Base-by-base conservation (phyloP, 768 basidiomycete genomes). In the Auricularia cornea region DNA sequence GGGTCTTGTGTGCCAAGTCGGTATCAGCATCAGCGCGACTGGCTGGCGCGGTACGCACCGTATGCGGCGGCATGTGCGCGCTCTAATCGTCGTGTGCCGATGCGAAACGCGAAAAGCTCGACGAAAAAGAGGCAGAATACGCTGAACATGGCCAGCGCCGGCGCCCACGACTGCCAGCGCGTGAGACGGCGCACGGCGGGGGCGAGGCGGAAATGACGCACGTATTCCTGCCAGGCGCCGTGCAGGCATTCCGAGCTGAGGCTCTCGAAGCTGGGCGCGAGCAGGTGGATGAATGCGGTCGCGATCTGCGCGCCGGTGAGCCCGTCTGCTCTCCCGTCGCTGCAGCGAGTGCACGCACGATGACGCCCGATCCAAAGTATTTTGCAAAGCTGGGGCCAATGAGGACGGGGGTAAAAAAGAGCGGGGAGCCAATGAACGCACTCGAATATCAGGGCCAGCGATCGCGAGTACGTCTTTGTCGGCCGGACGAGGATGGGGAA, bases 351-450 rank as follows among this genome's bases (percentile, higher is more conserved):
- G 40, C 14, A 77, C 87, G 68, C 63, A 90, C 90, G 68, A 92
- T 92, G 59, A 92, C 89, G 29, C 93, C 93, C 12, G 90, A 92
- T 30, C 93, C 93, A 74, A 95, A 94, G 73, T 88, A 94, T 74
- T 92, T 94, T 31, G 90, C 88, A 72, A 94, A 91, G 60, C 89
- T 90, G 44, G 44, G 18, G 20, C 20, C 16, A 23, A 6, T 48
- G 44, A 23, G 18, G 5, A 18, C 12, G 44, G 11, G 44, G 20
- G n/a, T n/a, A n/a, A n/a, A n/a, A n/a, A n/a, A n/a, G 2, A 18
- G 12, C 6, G 44, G 10, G 6, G 6, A 48, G 44, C 16, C 16
- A 48, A 23, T 18, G 4, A 18, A 74, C 88, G 32, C 62, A 91
- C 90, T 94, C 87, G 64, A 90, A 93, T 2, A 87, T 14, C 10